phyloP scores from a whole-genome alignment of 2,329 filamentous ascomycete species.

The Xenoacremonium recifei region DNA sequence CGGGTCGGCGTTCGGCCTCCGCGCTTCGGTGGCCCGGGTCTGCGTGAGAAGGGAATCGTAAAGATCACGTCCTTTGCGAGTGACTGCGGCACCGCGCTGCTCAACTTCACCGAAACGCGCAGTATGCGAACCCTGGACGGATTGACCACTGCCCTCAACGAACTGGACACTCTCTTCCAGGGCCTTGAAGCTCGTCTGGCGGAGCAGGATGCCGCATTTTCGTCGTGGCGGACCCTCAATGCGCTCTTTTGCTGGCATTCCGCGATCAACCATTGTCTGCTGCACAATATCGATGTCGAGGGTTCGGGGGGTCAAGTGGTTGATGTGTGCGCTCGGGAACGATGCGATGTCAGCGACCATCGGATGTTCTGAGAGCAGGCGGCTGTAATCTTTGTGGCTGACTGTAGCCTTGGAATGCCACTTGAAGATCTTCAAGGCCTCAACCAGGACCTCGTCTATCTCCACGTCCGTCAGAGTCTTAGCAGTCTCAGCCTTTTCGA shows the following conservation, averaged over 20 bases:
- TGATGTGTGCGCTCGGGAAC: constrained; percentile 44
- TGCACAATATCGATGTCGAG: constrained; percentile 46
- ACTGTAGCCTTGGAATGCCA: not conserved
- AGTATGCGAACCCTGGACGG: constrained; percentile 19
- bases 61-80: constrained; percentile 38
- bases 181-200: constrained; percentile 52
- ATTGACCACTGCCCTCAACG: not conserved
- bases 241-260: constrained; percentile 42
- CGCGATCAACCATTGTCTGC: constrained; percentile 35
- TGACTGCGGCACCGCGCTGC: constrained; percentile 48
- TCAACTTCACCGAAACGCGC: constrained; percentile 52
- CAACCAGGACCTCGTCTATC: constrained; percentile 11
- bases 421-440: constrained; percentile 2
- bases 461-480: not conserved
- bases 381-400: not conserved
- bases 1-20: not conserved
- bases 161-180: constrained; percentile 46
- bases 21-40: not conserved
- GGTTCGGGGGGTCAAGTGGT: constrained; percentile 50
- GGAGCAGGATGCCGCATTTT: constrained; percentile 41
- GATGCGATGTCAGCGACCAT: constrained; percentile 45
- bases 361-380: constrained; percentile 19
- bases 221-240: constrained; percentile 49
- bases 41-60: constrained; percentile 40
- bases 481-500: constrained; percentile 34